phyloP scores from a whole-genome alignment of 129 eudicot genomes.

The Flaveria linearis region DNA sequence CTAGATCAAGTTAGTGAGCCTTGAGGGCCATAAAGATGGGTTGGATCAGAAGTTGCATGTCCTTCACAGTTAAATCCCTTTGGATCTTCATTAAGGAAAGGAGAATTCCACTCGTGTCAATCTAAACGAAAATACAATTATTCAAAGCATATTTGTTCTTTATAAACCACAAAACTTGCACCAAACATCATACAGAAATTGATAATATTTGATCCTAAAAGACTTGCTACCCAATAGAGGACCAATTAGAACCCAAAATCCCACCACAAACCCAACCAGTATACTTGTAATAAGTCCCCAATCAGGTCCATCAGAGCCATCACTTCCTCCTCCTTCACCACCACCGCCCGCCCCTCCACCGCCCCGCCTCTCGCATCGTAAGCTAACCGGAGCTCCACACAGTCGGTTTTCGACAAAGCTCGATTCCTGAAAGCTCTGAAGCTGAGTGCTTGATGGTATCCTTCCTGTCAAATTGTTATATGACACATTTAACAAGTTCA shows the following conservation, averaged over 20 bases:
- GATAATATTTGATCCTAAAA: constrained; percentile 33
- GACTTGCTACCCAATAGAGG: constrained; percentile 31
- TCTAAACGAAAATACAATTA: too few species aligned
- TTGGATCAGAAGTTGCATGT: too few species aligned
- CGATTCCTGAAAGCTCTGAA: constrained; percentile 34
- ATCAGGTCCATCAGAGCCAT: constrained; percentile 13
- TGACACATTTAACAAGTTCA: constrained; percentile 28
- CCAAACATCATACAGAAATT: constrained; percentile 19
- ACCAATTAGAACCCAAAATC: constrained; percentile 34
- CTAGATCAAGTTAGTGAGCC: too few species aligned
- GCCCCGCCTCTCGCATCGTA: constrained; percentile 20
- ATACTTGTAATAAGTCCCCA: constrained; percentile 28
- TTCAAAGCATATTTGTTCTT: not conserved
- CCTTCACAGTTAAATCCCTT: not conserved
- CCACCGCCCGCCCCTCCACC: not conserved
- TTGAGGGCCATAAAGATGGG: not conserved
- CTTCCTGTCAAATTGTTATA: constrained; percentile 33
- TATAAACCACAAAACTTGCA: constrained; percentile 15
- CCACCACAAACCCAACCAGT: constrained; percentile 25
- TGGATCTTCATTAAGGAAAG: not conserved
- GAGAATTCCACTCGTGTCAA: not conserved
- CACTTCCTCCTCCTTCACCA: not conserved
- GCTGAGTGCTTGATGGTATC: constrained; percentile 37
- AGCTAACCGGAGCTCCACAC: constrained; percentile 34
- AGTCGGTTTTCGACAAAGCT: constrained; percentile 34